Conservation (phyloP, 768 basidiomycete species). For the Gelatoporia subvermispora region DNA sequence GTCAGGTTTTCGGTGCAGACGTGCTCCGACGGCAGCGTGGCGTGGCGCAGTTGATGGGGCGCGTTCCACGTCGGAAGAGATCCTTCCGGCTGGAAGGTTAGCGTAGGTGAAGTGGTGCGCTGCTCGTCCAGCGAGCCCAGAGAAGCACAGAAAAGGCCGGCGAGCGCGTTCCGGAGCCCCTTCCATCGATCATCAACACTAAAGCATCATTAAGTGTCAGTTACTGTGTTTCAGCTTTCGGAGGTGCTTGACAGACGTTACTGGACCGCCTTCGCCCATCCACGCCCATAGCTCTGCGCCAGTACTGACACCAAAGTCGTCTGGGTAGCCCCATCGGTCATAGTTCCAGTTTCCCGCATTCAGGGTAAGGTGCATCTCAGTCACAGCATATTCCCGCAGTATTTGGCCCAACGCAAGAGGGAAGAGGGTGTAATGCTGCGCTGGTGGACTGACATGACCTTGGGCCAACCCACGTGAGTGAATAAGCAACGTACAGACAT, state of each 20-base stretch:
- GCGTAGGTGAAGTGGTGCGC: constrained; percentile 63
- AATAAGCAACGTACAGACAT: constrained; percentile 41
- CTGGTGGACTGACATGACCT: constrained; percentile 29
- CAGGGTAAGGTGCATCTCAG: constrained; percentile 83
- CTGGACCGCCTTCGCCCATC: constrained; percentile 57
- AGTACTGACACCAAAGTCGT: constrained; percentile 68
- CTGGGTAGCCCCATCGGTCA: constrained; percentile 76
- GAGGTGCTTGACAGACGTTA: constrained; percentile 7
- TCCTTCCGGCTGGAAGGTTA: constrained; percentile 60
- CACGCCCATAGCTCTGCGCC: constrained; percentile 92
- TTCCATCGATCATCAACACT: constrained; percentile 80
- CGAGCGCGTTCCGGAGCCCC: constrained; percentile 81
- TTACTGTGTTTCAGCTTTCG: not conserved
- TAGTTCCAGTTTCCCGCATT: constrained; percentile 94
- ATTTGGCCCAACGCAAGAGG: constrained; percentile 86
- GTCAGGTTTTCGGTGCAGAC: constrained; percentile 99
- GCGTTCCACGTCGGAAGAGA: constrained; percentile 42
- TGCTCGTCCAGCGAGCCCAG: constrained; percentile 73
- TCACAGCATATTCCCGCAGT: constrained; percentile 76
- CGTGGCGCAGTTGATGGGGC: constrained; percentile 63
- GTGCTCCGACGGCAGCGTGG: constrained; percentile 72
- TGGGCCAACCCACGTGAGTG: not conserved
- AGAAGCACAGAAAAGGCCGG: constrained; percentile 93
- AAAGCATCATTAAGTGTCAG: not conserved
- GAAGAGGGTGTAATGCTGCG: constrained; percentile 83